Percentiles rank a stretch among this genome's conserved stretches.
Conservation (phyloP, 1,284 basidiomycete genomes). For the Trichosporon asahii region DNA sequence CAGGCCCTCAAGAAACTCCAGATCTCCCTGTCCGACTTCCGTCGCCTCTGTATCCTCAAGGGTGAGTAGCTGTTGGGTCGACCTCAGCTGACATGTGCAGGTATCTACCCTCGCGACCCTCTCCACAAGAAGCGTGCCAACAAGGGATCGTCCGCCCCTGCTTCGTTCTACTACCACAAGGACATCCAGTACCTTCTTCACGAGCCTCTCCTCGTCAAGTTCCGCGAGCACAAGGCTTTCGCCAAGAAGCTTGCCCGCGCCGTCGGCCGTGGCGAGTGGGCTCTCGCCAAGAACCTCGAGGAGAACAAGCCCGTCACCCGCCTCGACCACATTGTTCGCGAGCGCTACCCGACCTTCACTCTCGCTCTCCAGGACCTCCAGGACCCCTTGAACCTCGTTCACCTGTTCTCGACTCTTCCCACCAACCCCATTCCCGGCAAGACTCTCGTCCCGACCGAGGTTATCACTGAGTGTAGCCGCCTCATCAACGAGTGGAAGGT, state of each 20-base stretch:
- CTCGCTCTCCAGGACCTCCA: conserved; percentile 95
- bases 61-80: conserved; percentile 56
- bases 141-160: conserved; percentile 94
- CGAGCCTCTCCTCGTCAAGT: conserved; percentile 91
- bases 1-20: conserved; percentile 89
- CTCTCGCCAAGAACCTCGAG: conserved; percentile 87
- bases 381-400: conserved; percentile 92
- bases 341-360: conserved; percentile 95
- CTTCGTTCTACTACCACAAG: conserved; percentile 97
- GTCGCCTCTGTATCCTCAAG: conserved; percentile 95
- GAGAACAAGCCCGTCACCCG: conserved; percentile 84
- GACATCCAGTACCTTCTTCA: conserved; percentile 97
- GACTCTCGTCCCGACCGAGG: conserved; percentile 69
- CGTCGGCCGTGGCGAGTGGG: conserved; percentile 91
- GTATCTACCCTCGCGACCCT: conserved; percentile 97
- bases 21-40: conserved; percentile 94
- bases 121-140: conserved; percentile 89
- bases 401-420: conserved; percentile 86
- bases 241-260: conserved; percentile 95
- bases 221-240: conserved; percentile 97
- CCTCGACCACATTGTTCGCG: conserved; percentile 96
- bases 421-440: conserved; percentile 62
- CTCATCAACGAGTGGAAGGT: conserved; percentile 84
- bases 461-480: conserved; percentile 86
- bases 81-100: conserved; percentile 52